phyloP scores from a whole-genome alignment of 1,139 yeast genomes.

The Petasospora rhodanensis region DNA sequence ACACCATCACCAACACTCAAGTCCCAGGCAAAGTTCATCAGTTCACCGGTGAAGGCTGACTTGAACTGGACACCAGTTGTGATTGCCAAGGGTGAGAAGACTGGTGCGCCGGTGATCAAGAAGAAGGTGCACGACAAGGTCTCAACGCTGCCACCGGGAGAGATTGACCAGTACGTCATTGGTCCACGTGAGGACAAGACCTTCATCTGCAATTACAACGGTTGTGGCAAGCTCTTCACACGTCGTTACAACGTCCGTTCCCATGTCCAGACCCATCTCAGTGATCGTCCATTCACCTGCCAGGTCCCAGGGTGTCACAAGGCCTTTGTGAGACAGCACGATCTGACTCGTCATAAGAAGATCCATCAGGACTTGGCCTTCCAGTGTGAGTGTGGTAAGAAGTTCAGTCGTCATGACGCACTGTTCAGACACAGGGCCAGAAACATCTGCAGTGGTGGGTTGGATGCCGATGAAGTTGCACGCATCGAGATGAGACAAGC shows the following conservation, averaged over 20 bases:
- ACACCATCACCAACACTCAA: slow-evolving; percentile 34
- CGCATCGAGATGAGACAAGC: slow-evolving; percentile 9
- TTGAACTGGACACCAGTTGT: slow-evolving; percentile 19
- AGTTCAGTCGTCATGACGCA: slow-evolving; percentile 87
- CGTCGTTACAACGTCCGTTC: slow-evolving; percentile 93
- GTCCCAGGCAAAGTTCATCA: slow-evolving; percentile 29
- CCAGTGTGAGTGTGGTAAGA: slow-evolving; percentile 87
- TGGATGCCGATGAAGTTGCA: slow-evolving; percentile 15
- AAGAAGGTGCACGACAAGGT: slow-evolving; percentile 36
- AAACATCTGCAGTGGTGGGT: slow-evolving; percentile 59
- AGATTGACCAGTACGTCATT: slow-evolving; percentile 74
- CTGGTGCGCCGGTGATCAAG: slow-evolving; percentile 6
- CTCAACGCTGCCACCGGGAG: slow-evolving; percentile 85
- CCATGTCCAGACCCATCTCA: slow-evolving; percentile 93
- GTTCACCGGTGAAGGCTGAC: slow-evolving; percentile 15
- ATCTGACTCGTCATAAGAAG: slow-evolving; percentile 82
- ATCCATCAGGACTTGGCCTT: slow-evolving; percentile 77
- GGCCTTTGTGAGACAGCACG: slow-evolving; percentile 86
- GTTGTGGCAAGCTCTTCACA: slow-evolving; percentile 81
- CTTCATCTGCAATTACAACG: slow-evolving; percentile 70
- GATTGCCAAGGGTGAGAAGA: slow-evolving; percentile 6
- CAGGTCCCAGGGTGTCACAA: slow-evolving; percentile 57
- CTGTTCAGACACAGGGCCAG: slow-evolving; percentile 75
- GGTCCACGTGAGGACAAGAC: slow-evolving; percentile 71
- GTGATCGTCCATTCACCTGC: slow-evolving; percentile 86